Evolutionary conservation across 2,329 filamentous ascomycete genomes (phyloP), one percentile per base, ranked within the genome.

Genomic region (Aspergillus fumigatiaffinis): DNA sequence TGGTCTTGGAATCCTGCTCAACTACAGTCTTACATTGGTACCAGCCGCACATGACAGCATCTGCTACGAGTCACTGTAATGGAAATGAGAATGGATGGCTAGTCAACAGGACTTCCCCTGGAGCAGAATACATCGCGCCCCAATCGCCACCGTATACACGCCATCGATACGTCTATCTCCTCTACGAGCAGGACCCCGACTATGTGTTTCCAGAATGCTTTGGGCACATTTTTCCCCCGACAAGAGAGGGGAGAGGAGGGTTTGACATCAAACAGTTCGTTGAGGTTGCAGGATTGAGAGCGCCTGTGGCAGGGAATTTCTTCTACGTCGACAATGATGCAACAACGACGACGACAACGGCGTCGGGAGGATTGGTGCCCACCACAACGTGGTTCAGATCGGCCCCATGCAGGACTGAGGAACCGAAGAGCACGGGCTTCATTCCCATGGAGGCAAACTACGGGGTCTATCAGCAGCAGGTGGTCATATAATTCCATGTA

Each of bases 211-310:
- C 72, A 0, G 28, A 46, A 1, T 71, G 63, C 62, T 78, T 69
- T 44, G 46, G 59, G 29, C 58, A 69, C 26, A 68, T 75, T 12
- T 64, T 69, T n/a, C 71, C 71, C 0, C 52, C 51, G 17, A 68
- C 68, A 0, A 42, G 56, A 7, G 59, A 66, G 4, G 63, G 58
- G n/a, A 63, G 65, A 56, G 62, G 57, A 0, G 66, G 69, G 10
- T 78, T 77, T 57, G 68, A 77, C 51, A 62, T 73, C 0, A 60
- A 54, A 3, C 60, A 63, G 25, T 78, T 79, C 59, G 63, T 72
- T 2, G 50, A 57, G 1, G 73, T 71, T 2, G 63, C 72, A 2
- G 66, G 63, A 1, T 52, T 79, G 10, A 59, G 54, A 4, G 53
- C 59, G 1, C 68, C 72, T 0, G 47, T 77, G 21, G 73, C 72